Evolutionary conservation across 805 yeast genomes (phyloP).

Genomic region (Zygosaccharomyces bisporus): DNA sequence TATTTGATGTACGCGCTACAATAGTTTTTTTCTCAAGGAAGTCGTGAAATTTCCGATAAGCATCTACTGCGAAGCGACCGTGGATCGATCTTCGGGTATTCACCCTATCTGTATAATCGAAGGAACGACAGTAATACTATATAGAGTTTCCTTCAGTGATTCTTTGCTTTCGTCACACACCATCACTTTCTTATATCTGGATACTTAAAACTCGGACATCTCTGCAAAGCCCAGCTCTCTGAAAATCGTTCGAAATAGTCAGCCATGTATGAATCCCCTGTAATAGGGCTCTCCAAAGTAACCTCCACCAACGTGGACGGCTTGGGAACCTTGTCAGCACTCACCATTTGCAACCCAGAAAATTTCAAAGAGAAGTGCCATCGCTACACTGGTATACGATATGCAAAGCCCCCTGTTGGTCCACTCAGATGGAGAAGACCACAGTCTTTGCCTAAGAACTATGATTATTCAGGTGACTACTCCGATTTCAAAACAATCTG

Average conservation of each 20-base stretch:
- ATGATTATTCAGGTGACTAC: conserved; percentile 41
- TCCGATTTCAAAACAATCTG: conserved; percentile 35
- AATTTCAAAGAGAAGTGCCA: conserved; percentile 14
- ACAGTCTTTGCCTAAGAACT: conserved; percentile 33
- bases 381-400: conserved; percentile 36
- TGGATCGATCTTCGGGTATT: conserved; percentile 3
- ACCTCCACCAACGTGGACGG: conserved; percentile 21
- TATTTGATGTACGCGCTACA: not conserved
- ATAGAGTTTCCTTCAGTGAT: not conserved
- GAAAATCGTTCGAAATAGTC: not conserved
- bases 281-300: conserved; percentile 19
- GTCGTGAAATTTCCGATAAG: not conserved
- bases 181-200: not conserved
- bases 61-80: not conserved
- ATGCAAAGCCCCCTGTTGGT: conserved; percentile 35
- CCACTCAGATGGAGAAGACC: conserved; percentile 37
- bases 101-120: conserved; percentile 5
- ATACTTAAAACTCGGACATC: not conserved
- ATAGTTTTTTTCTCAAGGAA: not conserved
- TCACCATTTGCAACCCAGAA: conserved; percentile 21
- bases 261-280: conserved; percentile 11
- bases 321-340: conserved; percentile 34
- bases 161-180: not conserved
- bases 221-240: not conserved
- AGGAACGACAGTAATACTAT: too few species aligned